Percentiles rank a stretch among this genome's conserved stretches.
Conservation (phyloP, 1,284 basidiomycete genomes). For the Ustilago vetiveriae region DNA sequence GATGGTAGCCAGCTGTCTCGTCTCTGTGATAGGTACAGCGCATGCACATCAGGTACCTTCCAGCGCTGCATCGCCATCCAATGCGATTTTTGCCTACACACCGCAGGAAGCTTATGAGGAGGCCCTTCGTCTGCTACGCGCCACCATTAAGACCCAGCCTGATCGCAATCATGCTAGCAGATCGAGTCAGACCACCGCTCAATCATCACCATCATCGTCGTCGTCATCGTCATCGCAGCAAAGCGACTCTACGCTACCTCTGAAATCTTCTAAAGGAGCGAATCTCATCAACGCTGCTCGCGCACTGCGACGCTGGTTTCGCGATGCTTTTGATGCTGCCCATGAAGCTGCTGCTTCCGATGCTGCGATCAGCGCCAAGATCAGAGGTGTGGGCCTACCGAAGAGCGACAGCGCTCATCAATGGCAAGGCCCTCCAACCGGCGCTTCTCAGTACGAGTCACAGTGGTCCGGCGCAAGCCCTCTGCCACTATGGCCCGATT, state of each 20-base stretch:
- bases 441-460: constrained; percentile 26
- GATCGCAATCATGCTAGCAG: constrained; percentile 9
- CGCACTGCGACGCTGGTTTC: constrained; percentile 9
- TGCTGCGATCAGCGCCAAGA: constrained; percentile 4
- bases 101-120: constrained; percentile 49
- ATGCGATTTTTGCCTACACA: background rate
- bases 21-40: constrained; percentile 13
- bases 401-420: constrained; percentile 20
- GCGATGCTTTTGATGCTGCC: constrained; percentile 11
- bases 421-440: constrained; percentile 39
- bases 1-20: constrained; percentile 19
- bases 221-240: constrained; percentile 5
- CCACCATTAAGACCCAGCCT: constrained; percentile 36
- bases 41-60: constrained; percentile 19
- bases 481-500: constrained; percentile 55
- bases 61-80: constrained; percentile 7
- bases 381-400: constrained; percentile 3
- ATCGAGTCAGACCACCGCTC: background rate
- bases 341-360: constrained; percentile 6
- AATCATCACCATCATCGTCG: background rate
- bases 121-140: constrained; percentile 42
- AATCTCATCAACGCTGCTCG: background rate
- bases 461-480: constrained; percentile 39
- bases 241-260: background rate
- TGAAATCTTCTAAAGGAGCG: constrained; percentile 1